Conservation (phyloP, 148 eudicot species). For the Cornus suecica region DNA sequence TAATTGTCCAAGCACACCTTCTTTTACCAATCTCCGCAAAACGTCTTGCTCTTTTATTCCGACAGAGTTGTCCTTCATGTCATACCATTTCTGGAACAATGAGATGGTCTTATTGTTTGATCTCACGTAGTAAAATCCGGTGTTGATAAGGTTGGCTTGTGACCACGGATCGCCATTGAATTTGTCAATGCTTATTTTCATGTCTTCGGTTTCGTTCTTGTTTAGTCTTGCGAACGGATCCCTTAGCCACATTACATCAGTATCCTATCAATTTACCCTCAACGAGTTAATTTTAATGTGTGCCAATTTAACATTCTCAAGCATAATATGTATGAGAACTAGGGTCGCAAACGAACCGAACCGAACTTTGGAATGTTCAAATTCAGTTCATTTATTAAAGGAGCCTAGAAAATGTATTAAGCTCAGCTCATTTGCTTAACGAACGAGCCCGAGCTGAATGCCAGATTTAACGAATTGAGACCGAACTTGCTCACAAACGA, state of each 20-base stretch:
- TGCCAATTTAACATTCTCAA: no score
- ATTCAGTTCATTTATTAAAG: no score
- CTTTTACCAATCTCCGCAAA: constrained; percentile 15
- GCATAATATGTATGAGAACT: no score
- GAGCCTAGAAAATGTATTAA: no score
- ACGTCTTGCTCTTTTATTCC: constrained; percentile 52
- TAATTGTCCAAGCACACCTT: constrained; percentile 22
- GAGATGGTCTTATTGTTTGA: constrained; percentile 42
- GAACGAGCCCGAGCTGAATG: no score
- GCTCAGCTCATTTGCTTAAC: no score
- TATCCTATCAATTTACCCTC: constrained; percentile 26
- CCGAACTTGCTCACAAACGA: no score
- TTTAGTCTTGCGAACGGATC: constrained; percentile 41
- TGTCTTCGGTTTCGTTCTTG: constrained; percentile 19
- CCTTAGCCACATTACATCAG: constrained; percentile 50
- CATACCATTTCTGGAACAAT: constrained; percentile 40
- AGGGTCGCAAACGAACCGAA: no score
- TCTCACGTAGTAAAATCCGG: constrained; percentile 47
- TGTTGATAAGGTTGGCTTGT: constrained; percentile 29
- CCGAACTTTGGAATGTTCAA: no score
- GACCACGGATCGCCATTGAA: constrained; percentile 23
- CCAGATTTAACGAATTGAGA: no score
- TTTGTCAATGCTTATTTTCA: constrained; percentile 33
- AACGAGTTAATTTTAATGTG: no score
- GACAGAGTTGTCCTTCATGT: constrained; percentile 28